Base-by-base conservation (phyloP, 257 asterid genomes). In the Avicennia marina region DNA sequence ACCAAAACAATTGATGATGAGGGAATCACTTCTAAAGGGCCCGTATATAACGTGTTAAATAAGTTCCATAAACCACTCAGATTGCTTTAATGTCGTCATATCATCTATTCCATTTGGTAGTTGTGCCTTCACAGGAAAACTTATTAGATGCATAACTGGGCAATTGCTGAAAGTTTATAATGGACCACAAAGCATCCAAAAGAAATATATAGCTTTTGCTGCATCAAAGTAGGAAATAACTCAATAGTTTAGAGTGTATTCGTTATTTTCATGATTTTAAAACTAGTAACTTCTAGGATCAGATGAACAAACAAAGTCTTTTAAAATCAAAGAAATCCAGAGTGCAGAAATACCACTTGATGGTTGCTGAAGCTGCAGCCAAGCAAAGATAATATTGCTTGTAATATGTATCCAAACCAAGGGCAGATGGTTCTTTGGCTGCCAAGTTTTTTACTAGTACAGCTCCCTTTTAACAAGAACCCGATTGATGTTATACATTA, bases 301-400 rank as follows among this genome's bases (percentile, higher is more conserved):
- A 39, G 71, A 44, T 46, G 60, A 62, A 61, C 19, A 47, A 29
- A 29, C n/a, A n/a, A n/a, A 60, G 15, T 12, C 39, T 48, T 40
- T 38, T 27, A 7, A 24, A 59, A 61, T n/a, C 32, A 58, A 17
- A 10, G 48, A 47, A 62, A 53, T 53, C 43, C 45, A 44, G 43
- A n/a, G 56, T 53, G 66, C 57, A 62, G 54, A 65, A 60, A 54
- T 88, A 91, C 98, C 98, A 91, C 78, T 89, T 91, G 75, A 91
- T 77, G 49, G 91, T 88, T 53, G 98, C 98, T 63, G 98, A 84
- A 36, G 98, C 96, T 17, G 98, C 96, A 54, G 95, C 98, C 86
- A 91, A 81, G 79, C 98, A 85, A 51, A 91, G 91, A 79, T 91
- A 91, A 70, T 85, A 91, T 67, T 91, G 98, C 79, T 91, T 91